Conservation (phyloP, 1,139 yeast genomes). For the Kodamaea derodonti region DNA sequence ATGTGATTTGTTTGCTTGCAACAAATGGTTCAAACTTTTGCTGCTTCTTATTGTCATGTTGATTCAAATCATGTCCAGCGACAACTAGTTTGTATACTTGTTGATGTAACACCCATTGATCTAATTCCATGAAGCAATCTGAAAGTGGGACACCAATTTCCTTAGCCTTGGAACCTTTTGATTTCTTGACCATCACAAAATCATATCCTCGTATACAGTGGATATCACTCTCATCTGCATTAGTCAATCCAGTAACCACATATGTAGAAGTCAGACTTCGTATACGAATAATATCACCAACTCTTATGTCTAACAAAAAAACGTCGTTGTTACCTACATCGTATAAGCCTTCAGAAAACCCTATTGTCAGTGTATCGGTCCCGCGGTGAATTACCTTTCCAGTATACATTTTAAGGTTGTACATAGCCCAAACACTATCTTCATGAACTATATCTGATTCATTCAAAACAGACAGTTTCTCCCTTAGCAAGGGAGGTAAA, state of each 20-base stretch:
- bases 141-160: constrained; percentile 15
- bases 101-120: constrained; percentile 42
- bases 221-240: constrained; percentile 19
- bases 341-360: constrained; percentile 31
- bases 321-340: constrained; percentile 28
- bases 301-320: constrained; percentile 30
- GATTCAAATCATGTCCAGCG: constrained; percentile 8
- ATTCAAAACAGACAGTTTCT: constrained; percentile 16
- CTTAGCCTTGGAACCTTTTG: constrained; percentile 9
- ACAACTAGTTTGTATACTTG: constrained; percentile 16
- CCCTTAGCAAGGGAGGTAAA: constrained; percentile 16
- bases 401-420: constrained; percentile 34
- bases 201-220: constrained; percentile 61
- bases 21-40: constrained; percentile 3
- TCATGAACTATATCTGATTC: constrained; percentile 16
- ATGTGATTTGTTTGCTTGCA: constrained; percentile 11
- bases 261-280: constrained; percentile 21
- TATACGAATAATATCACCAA: constrained; percentile 30
- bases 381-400: constrained; percentile 24
- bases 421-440: constrained; percentile 36
- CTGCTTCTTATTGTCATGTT: constrained; percentile 2
- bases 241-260: constrained; percentile 43
- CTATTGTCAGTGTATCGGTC: constrained; percentile 25
- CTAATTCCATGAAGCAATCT: constrained; percentile 32
- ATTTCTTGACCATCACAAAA: constrained; percentile 33